A percentile compares a stretch with the other conserved stretches of the same genome.
These are phyloP conservation scores for Cercophora samala DNA, from an alignment of 495 filamentous ascomycete genomes.

Conservation along the genomic window DNA sequence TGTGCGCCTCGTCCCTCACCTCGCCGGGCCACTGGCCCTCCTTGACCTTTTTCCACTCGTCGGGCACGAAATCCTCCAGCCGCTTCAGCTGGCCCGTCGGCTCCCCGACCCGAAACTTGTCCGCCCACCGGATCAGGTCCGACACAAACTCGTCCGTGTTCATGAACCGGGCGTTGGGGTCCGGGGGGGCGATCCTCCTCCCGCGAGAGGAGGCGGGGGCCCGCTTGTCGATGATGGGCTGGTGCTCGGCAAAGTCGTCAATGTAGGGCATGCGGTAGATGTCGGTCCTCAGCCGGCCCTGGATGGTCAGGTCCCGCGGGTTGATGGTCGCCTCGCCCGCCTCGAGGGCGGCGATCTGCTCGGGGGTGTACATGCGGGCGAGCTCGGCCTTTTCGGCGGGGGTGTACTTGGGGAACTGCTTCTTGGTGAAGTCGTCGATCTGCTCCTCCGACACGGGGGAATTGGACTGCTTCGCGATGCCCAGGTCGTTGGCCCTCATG, in stretches of 20 bases:
- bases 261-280: constrained; percentile 70
- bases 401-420: constrained; percentile 62
- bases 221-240: constrained; percentile 68
- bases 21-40: constrained; percentile 32
- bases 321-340: constrained; percentile 82
- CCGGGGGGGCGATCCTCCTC: constrained; percentile 32
- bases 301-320: constrained; percentile 68
- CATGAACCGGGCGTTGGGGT: constrained; percentile 62
- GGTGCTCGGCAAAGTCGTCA: constrained; percentile 76
- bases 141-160: constrained; percentile 58
- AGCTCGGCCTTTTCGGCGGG: constrained; percentile 63
- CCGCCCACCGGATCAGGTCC: constrained; percentile 48
- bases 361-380: constrained; percentile 64
- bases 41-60: constrained; percentile 25
- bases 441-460: constrained; percentile 35
- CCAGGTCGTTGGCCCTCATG: constrained; percentile 44
- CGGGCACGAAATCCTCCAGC: constrained; percentile 42
- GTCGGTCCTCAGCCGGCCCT: constrained; percentile 66
- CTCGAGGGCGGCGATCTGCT: constrained; percentile 80
- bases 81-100: constrained; percentile 29
- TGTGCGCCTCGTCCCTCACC: constrained; percentile 31
- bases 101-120: constrained; percentile 25
- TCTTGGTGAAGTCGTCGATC: constrained; percentile 42
- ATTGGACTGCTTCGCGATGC: constrained; percentile 4
- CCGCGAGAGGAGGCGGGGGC: constrained; percentile 23